Evolutionary conservation across 1,284 basidiomycete genomes (phyloP), one percentile per base, ranked within the genome.

Genomic region (Nidula niveotomentosa): DNA sequence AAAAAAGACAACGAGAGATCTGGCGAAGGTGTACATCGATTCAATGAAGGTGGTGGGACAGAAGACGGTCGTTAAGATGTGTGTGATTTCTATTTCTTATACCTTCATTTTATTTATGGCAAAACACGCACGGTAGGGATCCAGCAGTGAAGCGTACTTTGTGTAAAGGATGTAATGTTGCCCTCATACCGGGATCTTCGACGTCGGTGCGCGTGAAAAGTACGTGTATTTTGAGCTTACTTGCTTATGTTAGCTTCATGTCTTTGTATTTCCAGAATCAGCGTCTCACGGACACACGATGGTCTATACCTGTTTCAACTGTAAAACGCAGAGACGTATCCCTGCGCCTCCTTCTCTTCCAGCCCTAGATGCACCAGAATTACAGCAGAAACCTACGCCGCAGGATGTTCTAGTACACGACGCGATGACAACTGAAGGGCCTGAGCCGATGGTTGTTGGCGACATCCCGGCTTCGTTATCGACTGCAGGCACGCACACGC

Each of bases 21-120:
- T 93, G 4, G 81, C 89, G 17, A 77, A 81, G 58, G 76, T 70
- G 23, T 91, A 91, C 57, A 72, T 87, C 13, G 72, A 77, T 51
- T 74, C 78, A n/a, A 88, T 93, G 86, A 83, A 81, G 61, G 69
- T 71, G 35, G 84, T 93, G 34, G 85, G 86, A 3, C 82, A 84
- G 67, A 91, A 88, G 67, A 84, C 88, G 0, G 88, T 84, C 43
- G 83, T 90, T 30, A 86, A 83, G 65, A 84, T 93, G 91, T 91
- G 52, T 36, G 83, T 72, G 33, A 17, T 43, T 30, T 45, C 46
- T 36, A 36, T 4, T 53, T 50, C 23, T 33, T 54, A 53, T 9
- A 13, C 30, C 34, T 8, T 35, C 35, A 12, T 10, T 36, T 43
- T 15, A 17, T 6, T 30, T 30, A 30, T 30, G 30, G 49, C 49